Conservation (phyloP, 768 basidiomycete genomes). For the Tricholomella constricta region DNA sequence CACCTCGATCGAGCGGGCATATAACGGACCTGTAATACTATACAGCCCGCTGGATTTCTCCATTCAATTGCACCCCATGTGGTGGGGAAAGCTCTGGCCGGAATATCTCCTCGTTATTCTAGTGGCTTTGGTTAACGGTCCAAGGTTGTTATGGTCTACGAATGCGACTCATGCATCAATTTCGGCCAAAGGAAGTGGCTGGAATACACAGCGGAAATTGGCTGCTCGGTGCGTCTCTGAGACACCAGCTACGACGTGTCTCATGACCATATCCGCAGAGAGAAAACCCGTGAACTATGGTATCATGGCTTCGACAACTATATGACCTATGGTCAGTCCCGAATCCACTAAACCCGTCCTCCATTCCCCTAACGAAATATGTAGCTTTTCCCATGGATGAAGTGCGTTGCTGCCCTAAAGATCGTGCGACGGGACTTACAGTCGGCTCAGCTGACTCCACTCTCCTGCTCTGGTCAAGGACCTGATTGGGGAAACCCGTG, state of each 20-base stretch:
- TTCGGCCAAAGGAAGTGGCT: conserved; percentile 38
- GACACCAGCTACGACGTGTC: background rate
- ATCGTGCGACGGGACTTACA: conserved; percentile 2
- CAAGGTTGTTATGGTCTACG: conserved; percentile 32
- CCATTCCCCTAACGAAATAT: conserved; percentile 17
- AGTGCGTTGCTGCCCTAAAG: conserved; percentile 39
- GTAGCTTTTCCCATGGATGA: conserved; percentile 86
- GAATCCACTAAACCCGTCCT: background rate
- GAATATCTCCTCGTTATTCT: conserved; percentile 45
- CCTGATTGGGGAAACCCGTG: conserved; percentile 85
- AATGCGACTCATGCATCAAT: conserved; percentile 36
- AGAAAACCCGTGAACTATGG: conserved; percentile 78
- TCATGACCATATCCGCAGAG: conserved; percentile 39
- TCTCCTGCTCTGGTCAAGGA: conserved; percentile 87
- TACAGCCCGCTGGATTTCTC: conserved; percentile 2
- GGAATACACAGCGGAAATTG: conserved; percentile 61
- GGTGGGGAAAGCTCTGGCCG: conserved; percentile 55
- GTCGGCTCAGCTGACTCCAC: conserved; percentile 68
- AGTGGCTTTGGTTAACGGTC: conserved; percentile 37
- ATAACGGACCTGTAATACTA: background rate
- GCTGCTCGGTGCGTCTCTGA: conserved; percentile 49
- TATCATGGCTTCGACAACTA: conserved; percentile 90
- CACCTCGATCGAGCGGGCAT: background rate
- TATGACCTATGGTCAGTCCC: conserved; percentile 72
- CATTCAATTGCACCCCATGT: conserved; percentile 37